phyloP scores from a whole-genome alignment of 2,329 filamentous ascomycete genomes.

The Ophiostoma angusticollis region DNA sequence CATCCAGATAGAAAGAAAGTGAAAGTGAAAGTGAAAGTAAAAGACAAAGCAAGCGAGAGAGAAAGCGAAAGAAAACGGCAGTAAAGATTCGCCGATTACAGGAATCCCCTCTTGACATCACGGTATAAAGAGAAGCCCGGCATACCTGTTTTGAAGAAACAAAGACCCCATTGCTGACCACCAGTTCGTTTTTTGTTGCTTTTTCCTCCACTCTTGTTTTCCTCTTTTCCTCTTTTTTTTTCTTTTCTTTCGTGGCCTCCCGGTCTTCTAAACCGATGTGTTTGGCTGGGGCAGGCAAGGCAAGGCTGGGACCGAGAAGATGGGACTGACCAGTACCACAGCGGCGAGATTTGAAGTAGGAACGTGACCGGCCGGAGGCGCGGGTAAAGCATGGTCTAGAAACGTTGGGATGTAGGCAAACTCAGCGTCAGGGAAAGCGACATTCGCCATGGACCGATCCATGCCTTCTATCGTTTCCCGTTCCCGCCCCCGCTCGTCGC shows the following conservation, averaged over 20 bases:
- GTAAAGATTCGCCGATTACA: background rate
- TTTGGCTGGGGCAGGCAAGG: background rate
- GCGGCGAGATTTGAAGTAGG: too few relatives aligned
- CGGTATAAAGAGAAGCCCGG: background rate
- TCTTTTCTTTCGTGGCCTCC: too few relatives aligned
- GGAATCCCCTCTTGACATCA: background rate
- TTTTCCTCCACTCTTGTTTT: background rate
- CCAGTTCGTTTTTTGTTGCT: background rate
- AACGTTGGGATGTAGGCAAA: background rate
- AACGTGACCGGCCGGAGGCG: too few relatives aligned
- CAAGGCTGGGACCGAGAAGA: too few relatives aligned
- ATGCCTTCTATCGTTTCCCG: conserved; percentile 21
- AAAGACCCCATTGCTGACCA: background rate
- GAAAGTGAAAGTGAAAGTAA: background rate
- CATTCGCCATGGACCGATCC: too few relatives aligned
- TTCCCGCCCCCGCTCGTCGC: conserved; percentile 24
- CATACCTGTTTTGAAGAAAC: background rate
- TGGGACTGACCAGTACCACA: too few relatives aligned
- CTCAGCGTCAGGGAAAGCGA: background rate
- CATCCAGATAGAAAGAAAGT: background rate
- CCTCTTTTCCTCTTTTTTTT: too few relatives aligned
- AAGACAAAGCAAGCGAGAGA: background rate
- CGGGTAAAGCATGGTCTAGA: too few relatives aligned
- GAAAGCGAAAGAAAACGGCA: background rate
- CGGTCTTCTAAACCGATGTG: too few relatives aligned